Conservation (phyloP, 2,329 filamentous ascomycete species). For the Pseudogymnoascus sp. region DNA sequence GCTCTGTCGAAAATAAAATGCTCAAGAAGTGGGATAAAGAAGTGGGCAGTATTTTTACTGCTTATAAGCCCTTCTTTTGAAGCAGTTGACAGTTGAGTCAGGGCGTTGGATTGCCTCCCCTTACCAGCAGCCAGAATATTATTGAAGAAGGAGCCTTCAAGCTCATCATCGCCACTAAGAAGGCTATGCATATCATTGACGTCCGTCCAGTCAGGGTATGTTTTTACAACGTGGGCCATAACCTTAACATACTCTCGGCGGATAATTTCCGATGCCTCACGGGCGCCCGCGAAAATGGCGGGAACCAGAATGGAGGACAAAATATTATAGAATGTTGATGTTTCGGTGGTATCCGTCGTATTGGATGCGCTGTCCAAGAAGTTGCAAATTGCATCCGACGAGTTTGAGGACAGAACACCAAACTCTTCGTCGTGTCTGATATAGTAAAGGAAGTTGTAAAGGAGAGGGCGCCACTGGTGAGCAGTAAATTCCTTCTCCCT, state of each 20-base stretch:
- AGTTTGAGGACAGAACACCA: conserved; percentile 71
- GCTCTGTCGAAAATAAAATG: conserved; percentile 85
- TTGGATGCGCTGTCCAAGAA: conserved; percentile 61
- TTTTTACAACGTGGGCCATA: conserved; percentile 68
- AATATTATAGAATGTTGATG: conserved; percentile 48
- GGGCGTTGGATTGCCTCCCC: conserved; percentile 74
- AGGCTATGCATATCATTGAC: conserved; percentile 69
- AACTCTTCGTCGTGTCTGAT: conserved; percentile 83
- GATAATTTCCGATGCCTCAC: conserved; percentile 75
- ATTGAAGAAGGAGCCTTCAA: conserved; percentile 72
- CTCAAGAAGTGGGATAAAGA: conserved; percentile 86
- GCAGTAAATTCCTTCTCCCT: conserved; percentile 53
- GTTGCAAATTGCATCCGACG: conserved; percentile 70
- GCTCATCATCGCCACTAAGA: conserved; percentile 54
- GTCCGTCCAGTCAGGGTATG: conserved; percentile 61
- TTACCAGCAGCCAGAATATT: conserved; percentile 88
- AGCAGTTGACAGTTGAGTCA: conserved; percentile 67
- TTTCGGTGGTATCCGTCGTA: conserved; percentile 34
- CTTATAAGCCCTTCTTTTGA: conserved; percentile 58
- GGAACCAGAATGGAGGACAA: conserved; percentile 63
- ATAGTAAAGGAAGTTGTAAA: conserved; percentile 86
- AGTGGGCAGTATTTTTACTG: conserved; percentile 72
- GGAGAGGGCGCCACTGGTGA: conserved; percentile 76
- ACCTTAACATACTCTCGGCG: conserved; percentile 75
- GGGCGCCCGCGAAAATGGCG: conserved; percentile 67